These are phyloP conservation scores for Albizia julibrissin DNA, from an alignment of 306 rosid species.

Conservation along the genomic window DNA sequence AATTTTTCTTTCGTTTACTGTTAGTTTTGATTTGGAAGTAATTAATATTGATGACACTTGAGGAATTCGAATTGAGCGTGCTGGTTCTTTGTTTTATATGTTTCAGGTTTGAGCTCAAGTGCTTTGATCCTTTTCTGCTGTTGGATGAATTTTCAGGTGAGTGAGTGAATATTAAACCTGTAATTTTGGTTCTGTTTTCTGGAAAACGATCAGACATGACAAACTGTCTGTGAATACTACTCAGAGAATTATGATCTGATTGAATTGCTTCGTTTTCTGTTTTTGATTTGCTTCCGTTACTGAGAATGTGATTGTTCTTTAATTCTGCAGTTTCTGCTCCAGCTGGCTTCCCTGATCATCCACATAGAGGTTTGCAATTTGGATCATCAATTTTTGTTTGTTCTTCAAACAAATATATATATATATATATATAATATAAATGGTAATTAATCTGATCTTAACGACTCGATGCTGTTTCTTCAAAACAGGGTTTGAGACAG, in stretches of 20 bases:
- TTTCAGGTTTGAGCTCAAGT: constrained; percentile 84
- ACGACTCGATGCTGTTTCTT: constrained; percentile 26
- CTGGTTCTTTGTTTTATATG: constrained; percentile 11
- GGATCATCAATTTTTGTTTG: not conserved
- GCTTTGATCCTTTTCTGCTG: constrained; percentile 91
- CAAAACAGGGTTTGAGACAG: constrained; percentile 87
- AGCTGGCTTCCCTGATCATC: constrained; percentile 98
- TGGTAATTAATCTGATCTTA: constrained; percentile 25
- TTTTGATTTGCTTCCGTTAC: not conserved
- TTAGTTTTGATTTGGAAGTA: not conserved
- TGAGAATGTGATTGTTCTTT: constrained; percentile 26
- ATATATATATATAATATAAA: not conserved
- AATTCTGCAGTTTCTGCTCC: constrained; percentile 77
- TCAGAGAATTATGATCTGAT: not conserved
- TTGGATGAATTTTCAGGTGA: constrained; percentile 96
- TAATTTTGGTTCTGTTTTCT: constrained; percentile 28
- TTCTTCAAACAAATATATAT: not conserved
- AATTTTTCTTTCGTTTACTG: not conserved
- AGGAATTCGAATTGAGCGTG: constrained; percentile 5
- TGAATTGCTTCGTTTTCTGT: not conserved
- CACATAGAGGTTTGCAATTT: constrained; percentile 80
- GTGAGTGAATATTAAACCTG: constrained; percentile 11
- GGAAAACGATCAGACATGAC: not conserved
- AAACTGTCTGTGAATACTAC: constrained; percentile 1
- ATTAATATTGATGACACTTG: not conserved